A percentile compares a stretch with the other conserved stretches of the same genome.
These are phyloP conservation scores for Mycena maculata DNA, from an alignment of 768 basidiomycete species.

Conservation along the genomic window DNA sequence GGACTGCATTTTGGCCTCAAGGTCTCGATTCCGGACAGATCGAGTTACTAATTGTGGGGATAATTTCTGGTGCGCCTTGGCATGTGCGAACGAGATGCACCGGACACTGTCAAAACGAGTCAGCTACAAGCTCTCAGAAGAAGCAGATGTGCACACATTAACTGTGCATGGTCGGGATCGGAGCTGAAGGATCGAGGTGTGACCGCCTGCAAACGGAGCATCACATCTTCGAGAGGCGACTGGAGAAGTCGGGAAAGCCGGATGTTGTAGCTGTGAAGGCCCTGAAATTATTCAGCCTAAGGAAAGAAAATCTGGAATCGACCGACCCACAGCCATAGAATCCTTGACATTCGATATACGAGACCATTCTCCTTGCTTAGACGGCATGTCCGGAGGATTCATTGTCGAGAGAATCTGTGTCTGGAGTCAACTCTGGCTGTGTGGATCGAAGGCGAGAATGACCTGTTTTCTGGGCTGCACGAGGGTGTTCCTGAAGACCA, in stretches of 20 bases:
- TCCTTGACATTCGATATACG: conserved; percentile 14
- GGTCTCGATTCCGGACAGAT: neutral
- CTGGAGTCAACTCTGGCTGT: too few relatives aligned
- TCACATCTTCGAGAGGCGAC: neutral
- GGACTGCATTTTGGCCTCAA: neutral
- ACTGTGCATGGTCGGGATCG: neutral
- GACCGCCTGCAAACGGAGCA: neutral
- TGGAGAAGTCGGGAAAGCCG: neutral
- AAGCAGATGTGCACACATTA: neutral
- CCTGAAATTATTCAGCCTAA: neutral
- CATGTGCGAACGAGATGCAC: conserved; percentile 1
- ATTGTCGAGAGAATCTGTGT: neutral
- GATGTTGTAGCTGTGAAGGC: conserved; percentile 4
- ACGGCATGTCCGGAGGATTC: neutral
- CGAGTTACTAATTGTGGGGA: neutral
- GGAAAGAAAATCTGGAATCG: neutral
- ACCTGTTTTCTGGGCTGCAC: neutral
- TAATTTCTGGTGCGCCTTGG: neutral
- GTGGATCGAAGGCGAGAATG: too few relatives aligned
- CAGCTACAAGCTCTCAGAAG: neutral
- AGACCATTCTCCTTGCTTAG: too few relatives aligned
- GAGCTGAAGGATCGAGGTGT: neutral
- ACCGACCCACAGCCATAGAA: neutral
- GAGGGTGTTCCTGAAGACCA: neutral
- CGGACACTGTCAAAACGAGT: neutral